Conservation (phyloP, 306 rosid species). For the Ceratonia siliqua region DNA sequence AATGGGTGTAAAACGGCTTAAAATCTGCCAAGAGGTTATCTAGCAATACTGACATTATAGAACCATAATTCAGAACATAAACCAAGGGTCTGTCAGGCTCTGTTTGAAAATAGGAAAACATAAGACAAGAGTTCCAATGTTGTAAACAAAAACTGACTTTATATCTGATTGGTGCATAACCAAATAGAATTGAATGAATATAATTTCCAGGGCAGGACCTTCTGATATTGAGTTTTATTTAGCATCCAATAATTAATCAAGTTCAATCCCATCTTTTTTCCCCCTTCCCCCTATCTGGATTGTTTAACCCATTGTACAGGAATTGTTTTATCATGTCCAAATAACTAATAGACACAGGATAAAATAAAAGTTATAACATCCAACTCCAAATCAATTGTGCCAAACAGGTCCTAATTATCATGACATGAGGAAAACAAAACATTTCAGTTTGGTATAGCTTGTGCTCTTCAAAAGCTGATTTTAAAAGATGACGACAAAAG, state of each 20-base stretch:
- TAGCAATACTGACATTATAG: neutral
- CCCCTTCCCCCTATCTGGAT: neutral
- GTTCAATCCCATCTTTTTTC: neutral
- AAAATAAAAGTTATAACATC: neutral
- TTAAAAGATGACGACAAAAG: neutral
- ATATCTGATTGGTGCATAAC: neutral
- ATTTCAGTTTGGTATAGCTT: neutral
- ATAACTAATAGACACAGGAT: neutral
- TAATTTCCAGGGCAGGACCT: neutral
- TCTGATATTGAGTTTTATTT: neutral
- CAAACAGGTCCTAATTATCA: neutral
- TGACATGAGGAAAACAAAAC: neutral
- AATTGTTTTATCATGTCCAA: constrained; percentile 10
- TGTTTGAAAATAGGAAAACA: constrained; percentile 10
- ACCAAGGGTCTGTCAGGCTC: neutral
- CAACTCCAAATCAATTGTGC: constrained; percentile 3
- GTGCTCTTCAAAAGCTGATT: neutral
- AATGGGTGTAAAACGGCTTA: neutral
- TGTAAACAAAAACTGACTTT: neutral
- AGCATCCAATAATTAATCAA: neutral
- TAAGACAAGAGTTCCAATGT: neutral
- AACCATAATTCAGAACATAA: neutral
- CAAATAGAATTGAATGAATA: neutral
- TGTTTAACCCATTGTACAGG: neutral
- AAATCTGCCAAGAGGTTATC: constrained; percentile 6